Conservation (phyloP, 2,329 filamentous ascomycete genomes). For the Zasmidium cellare region DNA sequence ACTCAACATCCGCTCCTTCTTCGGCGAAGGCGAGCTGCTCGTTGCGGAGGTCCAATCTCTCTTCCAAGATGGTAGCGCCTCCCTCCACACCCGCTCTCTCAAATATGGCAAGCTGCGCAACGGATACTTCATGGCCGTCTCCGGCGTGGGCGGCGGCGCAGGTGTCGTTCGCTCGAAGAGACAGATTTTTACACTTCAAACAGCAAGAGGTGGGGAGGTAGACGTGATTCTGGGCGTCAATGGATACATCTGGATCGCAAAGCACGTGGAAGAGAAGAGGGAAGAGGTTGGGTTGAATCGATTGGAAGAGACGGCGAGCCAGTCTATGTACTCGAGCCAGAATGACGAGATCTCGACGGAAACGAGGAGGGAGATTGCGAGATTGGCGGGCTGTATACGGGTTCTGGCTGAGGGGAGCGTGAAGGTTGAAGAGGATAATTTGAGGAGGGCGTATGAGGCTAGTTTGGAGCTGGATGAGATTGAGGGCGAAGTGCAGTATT, state of each 20-base stretch:
- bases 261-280: constrained; percentile 65
- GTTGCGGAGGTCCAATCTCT: constrained; percentile 93
- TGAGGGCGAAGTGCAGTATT: constrained; percentile 53
- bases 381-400: constrained; percentile 77
- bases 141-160: constrained; percentile 72
- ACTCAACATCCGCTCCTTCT: constrained; percentile 95
- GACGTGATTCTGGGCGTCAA: constrained; percentile 93
- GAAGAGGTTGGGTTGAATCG: constrained; percentile 70
- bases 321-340: constrained; percentile 89
- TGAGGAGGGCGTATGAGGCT: constrained; percentile 78
- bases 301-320: constrained; percentile 82
- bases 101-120: constrained; percentile 96
- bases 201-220: constrained; percentile 63
- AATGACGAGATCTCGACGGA: constrained; percentile 79
- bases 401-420: constrained; percentile 80
- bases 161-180: constrained; percentile 81
- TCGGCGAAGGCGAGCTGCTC: constrained; percentile 89
- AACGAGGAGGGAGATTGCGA: constrained; percentile 84
- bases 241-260: constrained; percentile 88
- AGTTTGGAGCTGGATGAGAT: constrained; percentile 72
- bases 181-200: constrained; percentile 82
- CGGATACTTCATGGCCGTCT: constrained; percentile 81
- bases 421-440: constrained; percentile 85
- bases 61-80: constrained; percentile 80
- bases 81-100: constrained; percentile 83